Evolutionary conservation across 768 basidiomycete species (phyloP).

Genomic region (Polyporus arcularius): DNA sequence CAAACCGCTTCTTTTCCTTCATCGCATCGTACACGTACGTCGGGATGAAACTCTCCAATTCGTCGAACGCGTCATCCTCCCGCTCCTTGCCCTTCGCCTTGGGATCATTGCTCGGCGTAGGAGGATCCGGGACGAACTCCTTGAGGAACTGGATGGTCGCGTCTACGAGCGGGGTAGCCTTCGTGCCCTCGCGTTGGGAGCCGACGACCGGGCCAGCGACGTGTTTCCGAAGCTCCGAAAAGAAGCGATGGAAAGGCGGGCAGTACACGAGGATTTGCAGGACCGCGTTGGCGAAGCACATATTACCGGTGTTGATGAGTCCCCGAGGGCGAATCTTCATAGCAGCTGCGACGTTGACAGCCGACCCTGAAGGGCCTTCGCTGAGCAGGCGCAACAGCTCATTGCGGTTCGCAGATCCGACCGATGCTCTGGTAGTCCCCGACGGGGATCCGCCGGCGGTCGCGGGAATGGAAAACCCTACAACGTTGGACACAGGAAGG

Average conservation of each 20-base stretch:
- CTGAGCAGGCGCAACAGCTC: slow-evolving; percentile 60
- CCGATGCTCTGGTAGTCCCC: slow-evolving; percentile 26
- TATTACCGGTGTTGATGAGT: slow-evolving; percentile 91
- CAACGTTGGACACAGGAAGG: slow-evolving; percentile 69
- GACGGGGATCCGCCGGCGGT: slow-evolving; percentile 24
- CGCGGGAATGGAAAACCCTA: slow-evolving; percentile 70
- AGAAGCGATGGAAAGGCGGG: slow-evolving; percentile 79
- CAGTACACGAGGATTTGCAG: slow-evolving; percentile 90
- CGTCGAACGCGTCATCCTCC: slow-evolving; percentile 47
- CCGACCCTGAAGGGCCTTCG: slow-evolving; percentile 32
- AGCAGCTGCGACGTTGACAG: slow-evolving; percentile 11
- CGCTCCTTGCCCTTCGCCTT: slow-evolving; percentile 46
- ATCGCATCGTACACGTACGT: slow-evolving; percentile 88
- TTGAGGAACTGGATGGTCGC: slow-evolving; percentile 74
- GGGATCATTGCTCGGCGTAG: slow-evolving; percentile 16
- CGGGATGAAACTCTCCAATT: slow-evolving; percentile 78
- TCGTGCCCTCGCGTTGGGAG: slow-evolving; percentile 30
- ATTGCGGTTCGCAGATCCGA: slow-evolving; percentile 35
- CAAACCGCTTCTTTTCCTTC: slow-evolving; percentile 92
- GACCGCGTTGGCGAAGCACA: slow-evolving; percentile 97
- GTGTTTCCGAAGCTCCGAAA: slow-evolving; percentile 67
- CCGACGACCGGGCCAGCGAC: slow-evolving; percentile 38
- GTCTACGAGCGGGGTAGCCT: slow-evolving; percentile 59
- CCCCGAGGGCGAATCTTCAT: slow-evolving; percentile 66
- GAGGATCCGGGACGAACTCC: slow-evolving; percentile 58